Evolutionary conservation across 768 basidiomycete genomes (phyloP).

Genomic region (Naganishia antarctica): DNA sequence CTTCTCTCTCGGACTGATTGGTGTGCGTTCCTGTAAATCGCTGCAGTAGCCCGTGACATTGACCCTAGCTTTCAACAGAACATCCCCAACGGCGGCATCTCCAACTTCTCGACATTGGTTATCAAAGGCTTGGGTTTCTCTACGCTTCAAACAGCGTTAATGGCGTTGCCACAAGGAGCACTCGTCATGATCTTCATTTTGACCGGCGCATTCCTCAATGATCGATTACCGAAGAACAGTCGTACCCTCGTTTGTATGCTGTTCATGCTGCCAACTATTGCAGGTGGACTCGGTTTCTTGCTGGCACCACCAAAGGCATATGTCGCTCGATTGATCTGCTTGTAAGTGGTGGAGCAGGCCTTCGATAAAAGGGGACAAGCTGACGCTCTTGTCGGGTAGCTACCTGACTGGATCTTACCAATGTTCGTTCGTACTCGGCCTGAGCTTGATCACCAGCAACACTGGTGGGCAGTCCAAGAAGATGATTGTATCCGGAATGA

Average conservation of each 20-base stretch:
- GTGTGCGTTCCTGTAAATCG: conserved; percentile 2
- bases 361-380: background rate
- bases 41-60: background rate
- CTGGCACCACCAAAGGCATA: conserved; percentile 46
- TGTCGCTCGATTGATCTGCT: conserved; percentile 47
- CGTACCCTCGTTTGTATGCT: conserved; percentile 42
- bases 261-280: conserved; percentile 48
- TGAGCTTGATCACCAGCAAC: conserved; percentile 51
- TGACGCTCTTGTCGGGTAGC: conserved; percentile 18
- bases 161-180: conserved; percentile 49
- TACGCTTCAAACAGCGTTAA: conserved; percentile 44
- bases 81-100: conserved; percentile 47
- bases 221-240: conserved; percentile 40
- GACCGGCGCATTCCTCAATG: conserved; percentile 43
- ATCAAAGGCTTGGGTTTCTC: conserved; percentile 44
- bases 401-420: conserved; percentile 48
- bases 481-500: conserved; percentile 44
- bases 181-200: conserved; percentile 47
- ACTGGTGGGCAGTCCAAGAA: conserved; percentile 51
- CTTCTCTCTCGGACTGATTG: conserved; percentile 45
- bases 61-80: conserved; percentile 18
- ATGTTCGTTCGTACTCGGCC: conserved; percentile 43
- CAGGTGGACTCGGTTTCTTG: conserved; percentile 47
- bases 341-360: conserved; percentile 31
- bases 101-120: conserved; percentile 46